A percentile compares a stretch with the other conserved stretches of the same genome.
Conservation (phyloP, 1,284 basidiomycete species). For the Pseudozyma sp. region DNA sequence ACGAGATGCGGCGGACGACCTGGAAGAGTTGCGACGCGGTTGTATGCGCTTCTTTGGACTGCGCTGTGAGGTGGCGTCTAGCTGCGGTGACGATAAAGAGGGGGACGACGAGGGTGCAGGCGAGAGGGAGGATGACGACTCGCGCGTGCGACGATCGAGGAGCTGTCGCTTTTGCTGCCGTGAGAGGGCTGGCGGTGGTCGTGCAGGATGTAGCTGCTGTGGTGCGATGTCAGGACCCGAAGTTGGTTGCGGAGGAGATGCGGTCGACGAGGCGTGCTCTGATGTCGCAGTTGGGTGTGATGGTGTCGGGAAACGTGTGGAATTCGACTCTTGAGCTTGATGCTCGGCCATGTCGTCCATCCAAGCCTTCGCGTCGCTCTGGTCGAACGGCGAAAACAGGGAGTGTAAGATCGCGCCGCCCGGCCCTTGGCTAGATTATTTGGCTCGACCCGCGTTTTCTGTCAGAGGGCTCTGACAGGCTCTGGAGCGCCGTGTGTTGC, state of each 20-base stretch:
- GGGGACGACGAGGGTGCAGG: constrained; percentile 35
- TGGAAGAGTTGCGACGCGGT: constrained; percentile 3
- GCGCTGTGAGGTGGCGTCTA: not conserved
- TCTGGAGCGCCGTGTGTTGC: too few relatives aligned
- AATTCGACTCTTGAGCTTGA: constrained; percentile 20
- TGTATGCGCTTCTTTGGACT: not conserved
- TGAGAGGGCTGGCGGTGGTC: not conserved
- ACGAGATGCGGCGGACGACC: constrained; percentile 22
- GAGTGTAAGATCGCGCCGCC: constrained; percentile 31
- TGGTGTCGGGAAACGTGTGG: constrained; percentile 28
- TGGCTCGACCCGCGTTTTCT: too few relatives aligned
- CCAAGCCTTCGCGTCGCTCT: constrained; percentile 5
- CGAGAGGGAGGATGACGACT: constrained; percentile 36
- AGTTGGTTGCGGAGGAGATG: not conserved
- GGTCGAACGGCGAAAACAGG: not conserved
- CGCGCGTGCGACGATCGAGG: constrained; percentile 15
- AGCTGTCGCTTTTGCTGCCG: constrained; percentile 11
- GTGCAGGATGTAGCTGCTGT: not conserved
- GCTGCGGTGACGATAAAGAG: constrained; percentile 19
- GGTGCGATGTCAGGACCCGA: not conserved
- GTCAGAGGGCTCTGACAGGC: too few relatives aligned
- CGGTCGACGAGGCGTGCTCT: constrained; percentile 3
- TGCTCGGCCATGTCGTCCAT: constrained; percentile 18
- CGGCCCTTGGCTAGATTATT: not conserved
- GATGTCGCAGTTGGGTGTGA: constrained; percentile 15